Percentiles rank a stretch among this genome's conserved stretches.
phyloP scores from a whole-genome alignment of 2,329 filamentous ascomycete species.

The Claviceps arundinis region DNA sequence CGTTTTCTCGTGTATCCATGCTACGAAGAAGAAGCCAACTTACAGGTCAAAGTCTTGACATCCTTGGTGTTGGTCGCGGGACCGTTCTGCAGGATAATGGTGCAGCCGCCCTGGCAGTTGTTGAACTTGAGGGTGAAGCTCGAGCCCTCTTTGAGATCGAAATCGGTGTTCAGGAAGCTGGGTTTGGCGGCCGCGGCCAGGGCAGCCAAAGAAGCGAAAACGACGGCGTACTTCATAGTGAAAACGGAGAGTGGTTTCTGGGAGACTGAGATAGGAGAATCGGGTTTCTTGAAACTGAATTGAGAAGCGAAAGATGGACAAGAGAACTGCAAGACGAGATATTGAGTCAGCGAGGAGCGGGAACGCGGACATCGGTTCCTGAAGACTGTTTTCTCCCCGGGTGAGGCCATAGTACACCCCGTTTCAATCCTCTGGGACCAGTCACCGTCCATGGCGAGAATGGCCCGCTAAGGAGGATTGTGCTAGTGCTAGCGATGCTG shows the following conservation, averaged over 20 bases:
- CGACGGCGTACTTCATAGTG: slow-evolving; percentile 25
- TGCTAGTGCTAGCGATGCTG: too few relatives aligned
- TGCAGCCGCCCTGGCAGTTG: slow-evolving; percentile 21
- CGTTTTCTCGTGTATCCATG: neutral
- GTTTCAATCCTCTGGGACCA: too few relatives aligned
- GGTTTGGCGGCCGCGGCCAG: slow-evolving; percentile 17
- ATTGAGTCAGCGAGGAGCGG: too few relatives aligned
- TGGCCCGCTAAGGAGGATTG: too few relatives aligned
- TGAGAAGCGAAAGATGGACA: too few relatives aligned
- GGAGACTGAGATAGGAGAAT: too few relatives aligned
- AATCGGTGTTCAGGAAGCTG: slow-evolving; percentile 19
- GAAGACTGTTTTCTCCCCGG: too few relatives aligned
- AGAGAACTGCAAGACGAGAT: too few relatives aligned
- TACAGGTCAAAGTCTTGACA: slow-evolving; percentile 20
- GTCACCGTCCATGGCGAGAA: too few relatives aligned
- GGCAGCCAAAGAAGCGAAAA: slow-evolving; percentile 17
- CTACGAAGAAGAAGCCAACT: slow-evolving; percentile 3
- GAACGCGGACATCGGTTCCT: too few relatives aligned
- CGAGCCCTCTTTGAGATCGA: slow-evolving; percentile 16
- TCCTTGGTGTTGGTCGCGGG: slow-evolving; percentile 15
- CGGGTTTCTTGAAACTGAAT: too few relatives aligned
- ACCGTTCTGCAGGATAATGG: slow-evolving; percentile 22
- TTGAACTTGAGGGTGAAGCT: slow-evolving; percentile 19
- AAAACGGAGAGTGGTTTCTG: neutral
- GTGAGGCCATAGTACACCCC: too few relatives aligned